phyloP scores from a whole-genome alignment of 139 green algal genomes.

The Chloropicon primus region DNA sequence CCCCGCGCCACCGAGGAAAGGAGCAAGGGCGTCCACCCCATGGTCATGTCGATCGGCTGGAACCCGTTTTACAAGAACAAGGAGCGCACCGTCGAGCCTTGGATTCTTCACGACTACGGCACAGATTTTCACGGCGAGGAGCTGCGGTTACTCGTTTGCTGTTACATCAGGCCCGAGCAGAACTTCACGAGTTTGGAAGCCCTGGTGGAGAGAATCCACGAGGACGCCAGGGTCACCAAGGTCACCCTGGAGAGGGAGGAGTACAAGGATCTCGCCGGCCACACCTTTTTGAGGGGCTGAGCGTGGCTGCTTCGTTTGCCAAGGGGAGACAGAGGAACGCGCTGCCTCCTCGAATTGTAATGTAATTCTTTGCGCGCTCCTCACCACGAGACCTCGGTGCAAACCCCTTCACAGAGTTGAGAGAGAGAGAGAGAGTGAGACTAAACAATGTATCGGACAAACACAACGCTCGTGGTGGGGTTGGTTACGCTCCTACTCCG shows the following conservation, averaged over 20 bases:
- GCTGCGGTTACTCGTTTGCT: slow-evolving; percentile 47
- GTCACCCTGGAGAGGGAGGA: slow-evolving; percentile 29
- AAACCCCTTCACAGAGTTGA: no score
- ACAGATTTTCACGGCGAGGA: slow-evolving; percentile 67
- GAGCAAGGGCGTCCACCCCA: slow-evolving; percentile 23
- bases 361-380: no score
- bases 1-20: slow-evolving; percentile 15
- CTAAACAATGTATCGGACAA: no score
- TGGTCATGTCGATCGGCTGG: slow-evolving; percentile 63
- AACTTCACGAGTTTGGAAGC: slow-evolving; percentile 61
- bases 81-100: slow-evolving; percentile 50
- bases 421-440: no score
- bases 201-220: slow-evolving; percentile 58
- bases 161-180: slow-evolving; percentile 80
- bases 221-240: slow-evolving; percentile 43
- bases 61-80: slow-evolving; percentile 78
- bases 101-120: slow-evolving; percentile 66
- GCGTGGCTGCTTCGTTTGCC: no score
- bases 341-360: no score
- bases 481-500: background rate
- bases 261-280: slow-evolving; percentile 13
- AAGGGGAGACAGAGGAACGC: no score
- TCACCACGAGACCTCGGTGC: no score
- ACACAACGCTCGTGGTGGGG: no score
- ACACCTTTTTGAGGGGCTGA: slow-evolving; percentile 43